A percentile compares a stretch with the other conserved stretches of the same genome.
Evolutionary conservation across 2,329 filamentous ascomycete species (phyloP).

Genomic region (Podosphaera xanthii): DNA sequence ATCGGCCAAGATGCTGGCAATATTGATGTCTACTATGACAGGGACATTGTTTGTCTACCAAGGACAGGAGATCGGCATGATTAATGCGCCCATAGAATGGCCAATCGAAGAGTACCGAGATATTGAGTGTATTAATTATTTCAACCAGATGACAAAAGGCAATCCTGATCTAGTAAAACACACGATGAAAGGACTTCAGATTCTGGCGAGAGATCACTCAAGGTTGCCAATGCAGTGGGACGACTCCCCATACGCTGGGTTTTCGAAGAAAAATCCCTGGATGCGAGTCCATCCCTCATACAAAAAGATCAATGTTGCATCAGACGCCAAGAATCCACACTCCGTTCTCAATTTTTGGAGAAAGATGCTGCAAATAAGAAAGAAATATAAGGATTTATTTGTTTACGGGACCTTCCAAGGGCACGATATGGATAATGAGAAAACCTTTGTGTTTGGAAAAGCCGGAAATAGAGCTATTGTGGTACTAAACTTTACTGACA

Average conservation of each 20-base stretch:
- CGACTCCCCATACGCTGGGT: conserved; percentile 32
- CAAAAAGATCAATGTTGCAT: conserved; percentile 29
- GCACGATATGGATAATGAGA: conserved; percentile 23
- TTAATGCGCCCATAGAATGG: conserved; percentile 31
- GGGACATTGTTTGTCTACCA: conserved; percentile 36
- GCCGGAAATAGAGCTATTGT: conserved; percentile 18
- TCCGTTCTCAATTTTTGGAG: conserved; percentile 15
- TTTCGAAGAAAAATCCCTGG: conserved; percentile 21
- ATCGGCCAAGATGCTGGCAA: conserved; percentile 27
- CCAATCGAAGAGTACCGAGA: conserved; percentile 25
- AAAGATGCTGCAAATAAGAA: conserved; percentile 12
- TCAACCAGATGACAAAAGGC: conserved; percentile 20
- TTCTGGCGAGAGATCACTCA: conserved; percentile 43
- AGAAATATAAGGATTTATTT: conserved; percentile 33
- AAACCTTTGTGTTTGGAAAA: conserved; percentile 25
- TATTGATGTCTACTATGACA: conserved; percentile 25
- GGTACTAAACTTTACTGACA: conserved; percentile 24
- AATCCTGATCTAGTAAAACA: conserved; percentile 21
- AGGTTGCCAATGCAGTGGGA: conserved; percentile 51
- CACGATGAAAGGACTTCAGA: conserved; percentile 29
- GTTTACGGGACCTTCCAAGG: conserved; percentile 35
- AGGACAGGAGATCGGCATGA: conserved; percentile 36
- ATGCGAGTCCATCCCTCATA: conserved; percentile 3
- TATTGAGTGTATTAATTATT: conserved; percentile 27
- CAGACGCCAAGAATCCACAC: conserved; percentile 19